phyloP scores from a whole-genome alignment of 805 yeast species.

The Wickerhamomyces tratensis region DNA sequence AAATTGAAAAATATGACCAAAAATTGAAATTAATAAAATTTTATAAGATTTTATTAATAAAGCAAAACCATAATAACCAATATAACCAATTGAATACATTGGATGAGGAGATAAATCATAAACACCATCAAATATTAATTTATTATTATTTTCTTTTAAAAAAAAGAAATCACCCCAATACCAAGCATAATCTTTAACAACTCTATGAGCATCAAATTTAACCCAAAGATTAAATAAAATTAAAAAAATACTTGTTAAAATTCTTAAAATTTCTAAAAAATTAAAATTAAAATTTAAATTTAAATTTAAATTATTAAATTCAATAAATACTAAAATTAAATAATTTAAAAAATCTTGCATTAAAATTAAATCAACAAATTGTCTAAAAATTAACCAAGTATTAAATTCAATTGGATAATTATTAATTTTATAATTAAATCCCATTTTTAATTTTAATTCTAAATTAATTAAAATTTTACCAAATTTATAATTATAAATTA shows the following conservation, averaged over 20 bases:
- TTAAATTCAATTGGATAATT: constrained; percentile 64
- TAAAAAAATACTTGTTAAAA: constrained; percentile 48
- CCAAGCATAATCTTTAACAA: constrained; percentile 88
- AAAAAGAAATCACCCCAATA: constrained; percentile 93
- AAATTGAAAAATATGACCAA: constrained; percentile 75
- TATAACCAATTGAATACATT: constrained; percentile 84
- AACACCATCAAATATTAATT: constrained; percentile 78
- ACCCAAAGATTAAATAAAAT: constrained; percentile 77
- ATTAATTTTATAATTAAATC: constrained; percentile 23
- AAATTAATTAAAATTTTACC: constrained; percentile 30
- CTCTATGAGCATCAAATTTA: constrained; percentile 78
- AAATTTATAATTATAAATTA: too few species aligned
- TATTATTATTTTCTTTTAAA: constrained; percentile 53
- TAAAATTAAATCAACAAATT: constrained; percentile 68
- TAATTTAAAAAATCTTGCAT: constrained; percentile 81
- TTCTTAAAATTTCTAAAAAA: constrained; percentile 37
- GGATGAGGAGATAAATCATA: constrained; percentile 89
- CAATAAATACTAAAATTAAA: constrained; percentile 42
- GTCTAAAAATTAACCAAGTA: constrained; percentile 75
- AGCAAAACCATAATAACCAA: constrained; percentile 81
- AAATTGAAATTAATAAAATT: constrained; percentile 55
- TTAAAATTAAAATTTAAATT: constrained; percentile 17
- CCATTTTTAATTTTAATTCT: constrained; percentile 40
- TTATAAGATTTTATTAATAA: constrained; percentile 66
- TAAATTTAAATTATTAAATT: constrained; percentile 29